These are phyloP conservation scores for Sclerospora graminicola DNA, from an alignment of 352 stramenopile species.

Conservation along the genomic window DNA sequence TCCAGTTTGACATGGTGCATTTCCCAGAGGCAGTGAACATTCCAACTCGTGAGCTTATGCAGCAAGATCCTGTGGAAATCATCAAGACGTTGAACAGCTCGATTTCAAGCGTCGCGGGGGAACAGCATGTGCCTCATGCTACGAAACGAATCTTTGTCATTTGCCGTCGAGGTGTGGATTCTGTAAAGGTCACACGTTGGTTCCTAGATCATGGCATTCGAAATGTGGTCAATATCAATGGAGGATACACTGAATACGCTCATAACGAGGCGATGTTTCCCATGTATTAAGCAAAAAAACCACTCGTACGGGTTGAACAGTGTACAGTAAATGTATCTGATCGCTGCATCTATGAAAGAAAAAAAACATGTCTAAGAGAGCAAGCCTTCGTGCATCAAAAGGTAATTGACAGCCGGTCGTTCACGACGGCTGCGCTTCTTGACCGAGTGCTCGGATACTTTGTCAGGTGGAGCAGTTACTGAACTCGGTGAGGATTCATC, in stretches of 20 bases:
- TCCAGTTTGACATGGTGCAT: conserved; percentile 72
- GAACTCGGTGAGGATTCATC: conserved; percentile 15
- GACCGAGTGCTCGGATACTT: conserved; percentile 6
- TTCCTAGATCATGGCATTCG: conserved; percentile 31
- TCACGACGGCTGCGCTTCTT: conserved; percentile 13
- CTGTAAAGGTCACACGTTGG: conserved; percentile 42
- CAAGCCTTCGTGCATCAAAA: conserved; percentile 54
- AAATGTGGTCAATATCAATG: conserved; percentile 51
- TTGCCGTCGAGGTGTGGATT: conserved; percentile 73
- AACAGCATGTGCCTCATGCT: neutral
- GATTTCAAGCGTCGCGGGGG: neutral
- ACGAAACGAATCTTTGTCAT: conserved; percentile 39
- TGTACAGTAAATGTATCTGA: conserved; percentile 20
- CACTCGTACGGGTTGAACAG: conserved; percentile 4
- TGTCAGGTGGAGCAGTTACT: conserved; percentile 13
- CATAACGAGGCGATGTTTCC: conserved; percentile 44
- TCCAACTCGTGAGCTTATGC: conserved; percentile 37
- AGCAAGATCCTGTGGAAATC: conserved; percentile 11
- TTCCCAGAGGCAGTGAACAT: conserved; percentile 61
- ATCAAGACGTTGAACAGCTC: conserved; percentile 11
- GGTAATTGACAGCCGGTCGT: conserved; percentile 37
- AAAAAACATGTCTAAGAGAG: conserved; percentile 5
- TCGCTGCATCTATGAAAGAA: conserved; percentile 7
- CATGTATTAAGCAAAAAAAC: conserved; percentile 43
- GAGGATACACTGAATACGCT: conserved; percentile 62